Evolutionary conservation across 345 rosid species (phyloP).

Genomic region (Salix koriyanagi): DNA sequence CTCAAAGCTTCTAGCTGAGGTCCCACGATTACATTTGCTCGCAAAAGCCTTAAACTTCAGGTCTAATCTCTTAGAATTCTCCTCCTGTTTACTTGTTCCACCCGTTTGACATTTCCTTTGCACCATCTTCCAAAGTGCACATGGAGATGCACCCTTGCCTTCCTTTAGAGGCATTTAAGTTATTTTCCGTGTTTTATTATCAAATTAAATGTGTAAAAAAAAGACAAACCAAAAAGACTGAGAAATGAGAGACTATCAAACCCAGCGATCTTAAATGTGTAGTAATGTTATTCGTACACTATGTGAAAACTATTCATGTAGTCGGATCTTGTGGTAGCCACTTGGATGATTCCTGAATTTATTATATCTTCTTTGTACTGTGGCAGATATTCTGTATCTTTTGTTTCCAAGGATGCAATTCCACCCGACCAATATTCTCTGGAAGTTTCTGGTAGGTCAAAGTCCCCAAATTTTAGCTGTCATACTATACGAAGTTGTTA

Average conservation of each 20-base stretch:
- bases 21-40: too few relatives aligned
- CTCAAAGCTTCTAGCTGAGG: too few relatives aligned
- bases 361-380: constrained; percentile 2
- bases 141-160: too few relatives aligned
- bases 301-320: neutral
- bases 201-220: too few relatives aligned
- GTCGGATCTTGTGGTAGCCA: neutral
- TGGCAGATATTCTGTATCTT: constrained; percentile 72
- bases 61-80: too few relatives aligned
- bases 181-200: too few relatives aligned
- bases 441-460: constrained; percentile 59
- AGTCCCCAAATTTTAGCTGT: neutral
- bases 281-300: neutral
- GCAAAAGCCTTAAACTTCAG: too few relatives aligned
- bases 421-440: constrained; percentile 70
- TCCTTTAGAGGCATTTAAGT: too few relatives aligned
- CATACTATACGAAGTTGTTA: neutral
- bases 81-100: too few relatives aligned
- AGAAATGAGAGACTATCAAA: neutral
- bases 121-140: too few relatives aligned
- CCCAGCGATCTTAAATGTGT: neutral
- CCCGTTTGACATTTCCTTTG: too few relatives aligned
- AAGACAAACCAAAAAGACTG: neutral
- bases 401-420: constrained; percentile 65
- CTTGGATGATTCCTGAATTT: constrained; percentile 3